phyloP scores from a whole-genome alignment of 768 basidiomycete species.

The Suillus placidus region DNA sequence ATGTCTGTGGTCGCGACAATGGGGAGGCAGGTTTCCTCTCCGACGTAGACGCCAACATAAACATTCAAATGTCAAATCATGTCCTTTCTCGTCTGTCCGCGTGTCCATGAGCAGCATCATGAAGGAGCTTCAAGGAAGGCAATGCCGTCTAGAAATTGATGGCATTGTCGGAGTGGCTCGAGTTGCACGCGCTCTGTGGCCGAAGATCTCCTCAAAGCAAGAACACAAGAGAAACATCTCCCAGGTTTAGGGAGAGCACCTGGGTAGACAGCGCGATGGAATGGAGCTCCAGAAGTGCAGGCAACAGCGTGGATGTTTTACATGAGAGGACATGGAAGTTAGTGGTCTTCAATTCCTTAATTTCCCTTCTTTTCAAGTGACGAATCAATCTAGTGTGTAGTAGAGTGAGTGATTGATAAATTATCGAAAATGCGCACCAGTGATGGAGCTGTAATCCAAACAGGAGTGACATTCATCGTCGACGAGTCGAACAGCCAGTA shows the following conservation, averaged over 20 bases:
- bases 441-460: slow-evolving; percentile 52
- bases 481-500: slow-evolving; percentile 53
- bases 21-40: slow-evolving; percentile 51
- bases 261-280: slow-evolving; percentile 49
- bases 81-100: slow-evolving; percentile 29
- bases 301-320: slow-evolving; percentile 66
- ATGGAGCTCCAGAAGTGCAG: slow-evolving; percentile 54
- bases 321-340: slow-evolving; percentile 53
- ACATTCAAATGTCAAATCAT: slow-evolving; percentile 51
- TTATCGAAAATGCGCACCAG: slow-evolving; percentile 32
- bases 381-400: slow-evolving; percentile 19
- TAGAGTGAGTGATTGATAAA: neutral
- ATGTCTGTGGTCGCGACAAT: neutral
- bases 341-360: slow-evolving; percentile 36
- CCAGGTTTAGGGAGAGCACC: slow-evolving; percentile 65
- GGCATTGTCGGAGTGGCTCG: slow-evolving; percentile 54
- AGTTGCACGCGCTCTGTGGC: slow-evolving; percentile 40
- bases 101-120: slow-evolving; percentile 52
- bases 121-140: slow-evolving; percentile 47
- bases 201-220: slow-evolving; percentile 54
- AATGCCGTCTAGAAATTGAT: slow-evolving; percentile 82
- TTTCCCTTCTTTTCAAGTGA: slow-evolving; percentile 16
- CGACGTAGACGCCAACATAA: slow-evolving; percentile 42
- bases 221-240: slow-evolving; percentile 75
- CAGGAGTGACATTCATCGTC: slow-evolving; percentile 21